Conservation (phyloP, 2,329 filamentous ascomycete genomes). For the Chalara sp. region DNA sequence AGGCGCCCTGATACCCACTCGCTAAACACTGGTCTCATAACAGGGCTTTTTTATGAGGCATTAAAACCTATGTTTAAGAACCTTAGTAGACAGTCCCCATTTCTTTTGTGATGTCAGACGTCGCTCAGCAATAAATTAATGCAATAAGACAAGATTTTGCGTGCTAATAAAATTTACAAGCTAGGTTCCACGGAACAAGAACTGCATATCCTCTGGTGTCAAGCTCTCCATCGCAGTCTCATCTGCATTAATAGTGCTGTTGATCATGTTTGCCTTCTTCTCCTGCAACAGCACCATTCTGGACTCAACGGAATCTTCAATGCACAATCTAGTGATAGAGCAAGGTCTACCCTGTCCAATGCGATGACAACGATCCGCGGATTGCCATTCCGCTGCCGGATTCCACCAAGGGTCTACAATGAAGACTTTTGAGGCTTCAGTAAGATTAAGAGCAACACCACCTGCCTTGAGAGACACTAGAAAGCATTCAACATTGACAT, state of each 20-base stretch:
- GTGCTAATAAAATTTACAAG: too few species aligned
- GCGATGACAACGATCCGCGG: slow-evolving; percentile 86
- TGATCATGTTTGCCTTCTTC: slow-evolving; percentile 98
- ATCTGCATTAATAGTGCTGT: slow-evolving; percentile 92
- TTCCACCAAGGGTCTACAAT: slow-evolving; percentile 99
- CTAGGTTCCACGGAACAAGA: slow-evolving; percentile 76
- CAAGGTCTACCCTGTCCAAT: slow-evolving; percentile 94
- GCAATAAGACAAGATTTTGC: too few species aligned
- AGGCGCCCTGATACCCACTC: too few species aligned
- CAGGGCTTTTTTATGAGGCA: too few species aligned
- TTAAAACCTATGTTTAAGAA: too few species aligned
- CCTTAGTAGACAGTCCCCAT: too few species aligned
- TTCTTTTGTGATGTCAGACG: too few species aligned
- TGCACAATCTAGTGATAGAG: slow-evolving; percentile 88
- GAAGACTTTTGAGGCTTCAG: slow-evolving; percentile 89
- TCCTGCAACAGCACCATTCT: slow-evolving; percentile 94
- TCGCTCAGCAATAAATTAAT: too few species aligned
- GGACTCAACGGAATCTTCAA: slow-evolving; percentile 94
- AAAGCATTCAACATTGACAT: slow-evolving; percentile 90
- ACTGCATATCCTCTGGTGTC: slow-evolving; percentile 88
- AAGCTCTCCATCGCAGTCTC: slow-evolving; percentile 86
- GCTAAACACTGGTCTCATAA: too few species aligned
- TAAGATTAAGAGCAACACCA: slow-evolving; percentile 90
- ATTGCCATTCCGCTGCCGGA: slow-evolving; percentile 99
- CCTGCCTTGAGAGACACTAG: slow-evolving; percentile 93